Conservation (phyloP, 805 yeast genomes). For the Grigorovia yakushimaensis region DNA sequence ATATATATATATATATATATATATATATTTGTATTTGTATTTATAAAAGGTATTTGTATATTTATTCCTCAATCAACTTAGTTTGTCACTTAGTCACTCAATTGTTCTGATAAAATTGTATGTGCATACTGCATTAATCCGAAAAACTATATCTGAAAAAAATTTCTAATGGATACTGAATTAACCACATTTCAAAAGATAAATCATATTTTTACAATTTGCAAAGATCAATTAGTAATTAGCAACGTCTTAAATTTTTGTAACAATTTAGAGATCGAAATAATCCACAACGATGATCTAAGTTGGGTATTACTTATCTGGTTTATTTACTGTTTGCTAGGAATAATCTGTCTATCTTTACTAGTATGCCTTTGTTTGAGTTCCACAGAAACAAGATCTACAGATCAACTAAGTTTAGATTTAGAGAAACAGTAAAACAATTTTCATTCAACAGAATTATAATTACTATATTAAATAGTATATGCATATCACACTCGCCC, state of each 20-base stretch:
- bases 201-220: neutral
- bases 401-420: neutral
- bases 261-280: neutral
- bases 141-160: neutral
- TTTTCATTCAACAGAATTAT: neutral
- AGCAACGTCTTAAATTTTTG: neutral
- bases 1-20: too few species aligned
- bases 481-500: neutral
- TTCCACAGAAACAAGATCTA: neutral
- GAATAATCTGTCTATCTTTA: neutral
- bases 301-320: neutral
- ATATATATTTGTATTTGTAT: too few species aligned
- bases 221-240: neutral
- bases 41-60: too few species aligned
- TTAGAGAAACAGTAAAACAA: neutral
- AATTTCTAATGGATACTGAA: neutral
- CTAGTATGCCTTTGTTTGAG: neutral
- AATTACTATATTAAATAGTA: neutral
- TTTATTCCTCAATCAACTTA: neutral
- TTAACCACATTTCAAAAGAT: neutral
- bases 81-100: too few species aligned
- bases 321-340: conserved; percentile 1
- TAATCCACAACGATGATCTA: neutral
- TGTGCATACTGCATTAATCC: too few species aligned
- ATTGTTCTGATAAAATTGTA: too few species aligned